These are phyloP conservation scores for Porcisia hertigi DNA, from an alignment of 208 protist genomes.

Conservation along the genomic window DNA sequence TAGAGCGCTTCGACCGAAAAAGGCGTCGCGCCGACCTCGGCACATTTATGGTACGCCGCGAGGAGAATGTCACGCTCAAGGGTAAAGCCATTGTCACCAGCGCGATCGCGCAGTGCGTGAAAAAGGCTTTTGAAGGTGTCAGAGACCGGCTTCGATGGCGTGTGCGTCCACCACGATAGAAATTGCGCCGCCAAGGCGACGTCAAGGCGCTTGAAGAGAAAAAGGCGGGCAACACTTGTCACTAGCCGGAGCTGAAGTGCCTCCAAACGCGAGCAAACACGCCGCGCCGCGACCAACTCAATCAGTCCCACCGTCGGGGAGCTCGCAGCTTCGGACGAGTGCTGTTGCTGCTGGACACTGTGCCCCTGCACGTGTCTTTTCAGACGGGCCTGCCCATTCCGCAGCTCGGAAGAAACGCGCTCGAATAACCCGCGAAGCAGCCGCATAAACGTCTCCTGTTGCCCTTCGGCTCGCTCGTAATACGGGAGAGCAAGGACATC, in stretches of 20 bases:
- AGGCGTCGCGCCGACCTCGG: slow-evolving; percentile 56
- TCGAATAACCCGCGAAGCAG: slow-evolving; percentile 51
- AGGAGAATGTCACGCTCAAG: slow-evolving; percentile 78
- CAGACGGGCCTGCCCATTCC: slow-evolving; percentile 39
- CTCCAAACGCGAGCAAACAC: slow-evolving; percentile 43
- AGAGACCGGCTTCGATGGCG: slow-evolving; percentile 67
- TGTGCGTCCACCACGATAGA: slow-evolving; percentile 68
- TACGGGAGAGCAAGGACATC: slow-evolving; percentile 61
- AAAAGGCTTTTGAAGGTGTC: slow-evolving; percentile 84
- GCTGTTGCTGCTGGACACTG: slow-evolving; percentile 15
- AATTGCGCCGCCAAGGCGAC: slow-evolving; percentile 48
- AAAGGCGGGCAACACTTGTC: slow-evolving; percentile 55
- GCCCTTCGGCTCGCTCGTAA: slow-evolving; percentile 51
- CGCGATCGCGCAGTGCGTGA: slow-evolving; percentile 69
- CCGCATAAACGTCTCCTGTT: slow-evolving; percentile 64
- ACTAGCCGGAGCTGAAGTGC: slow-evolving; percentile 67
- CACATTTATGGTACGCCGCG: slow-evolving; percentile 66
- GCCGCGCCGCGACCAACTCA: slow-evolving; percentile 41
- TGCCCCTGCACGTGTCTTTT: slow-evolving; percentile 39
- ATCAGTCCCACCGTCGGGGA: slow-evolving; percentile 18
- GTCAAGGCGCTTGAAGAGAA: slow-evolving; percentile 63
- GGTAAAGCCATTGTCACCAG: slow-evolving; percentile 47
- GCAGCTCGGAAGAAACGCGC: slow-evolving; percentile 27
- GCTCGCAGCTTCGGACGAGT: not conserved
- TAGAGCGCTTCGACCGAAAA: slow-evolving; percentile 66